These are phyloP conservation scores for Rhododendron vialii DNA, from an alignment of 148 eudicot genomes.

Conservation along the genomic window DNA sequence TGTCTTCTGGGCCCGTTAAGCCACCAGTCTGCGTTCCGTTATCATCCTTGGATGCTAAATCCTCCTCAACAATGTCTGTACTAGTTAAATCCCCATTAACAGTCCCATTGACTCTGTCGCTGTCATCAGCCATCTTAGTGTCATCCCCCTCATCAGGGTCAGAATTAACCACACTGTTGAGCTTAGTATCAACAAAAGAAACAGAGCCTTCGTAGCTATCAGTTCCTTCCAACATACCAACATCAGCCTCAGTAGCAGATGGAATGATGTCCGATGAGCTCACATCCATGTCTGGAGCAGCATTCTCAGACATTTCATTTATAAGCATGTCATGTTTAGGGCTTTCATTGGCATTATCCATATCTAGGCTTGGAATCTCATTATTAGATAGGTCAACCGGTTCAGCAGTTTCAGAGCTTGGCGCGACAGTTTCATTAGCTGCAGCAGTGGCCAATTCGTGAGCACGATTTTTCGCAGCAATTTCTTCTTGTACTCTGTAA, in stretches of 20 bases:
- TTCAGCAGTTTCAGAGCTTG: slow-evolving; percentile 22
- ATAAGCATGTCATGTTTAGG: slow-evolving; percentile 19
- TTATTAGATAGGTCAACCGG: slow-evolving; percentile 20
- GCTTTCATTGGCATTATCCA: slow-evolving; percentile 13
- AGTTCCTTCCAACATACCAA: not conserved
- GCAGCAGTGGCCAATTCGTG: slow-evolving; percentile 35
- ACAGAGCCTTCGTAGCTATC: not conserved
- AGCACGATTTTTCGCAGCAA: slow-evolving; percentile 40
- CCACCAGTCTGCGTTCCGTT: not conserved
- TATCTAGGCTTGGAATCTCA: slow-evolving; percentile 15
- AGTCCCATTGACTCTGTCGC: not conserved
- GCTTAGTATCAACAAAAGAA: not conserved
- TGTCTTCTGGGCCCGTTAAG: slow-evolving; percentile 7
- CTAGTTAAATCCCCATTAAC: slow-evolving; percentile 8
- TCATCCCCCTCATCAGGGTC: not conserved
- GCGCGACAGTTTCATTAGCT: slow-evolving; percentile 12
- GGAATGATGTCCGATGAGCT: not conserved
- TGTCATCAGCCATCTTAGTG: slow-evolving; percentile 3
- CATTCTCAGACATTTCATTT: slow-evolving; percentile 16
- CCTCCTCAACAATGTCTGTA: not conserved
- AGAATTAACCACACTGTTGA: not conserved
- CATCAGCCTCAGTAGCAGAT: not conserved
- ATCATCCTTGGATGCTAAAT: slow-evolving; percentile 7
- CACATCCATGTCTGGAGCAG: not conserved
- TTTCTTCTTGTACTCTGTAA: slow-evolving; percentile 45